Conservation (phyloP, 1,139 yeast genomes). For the Protomyces arabidopsidicola region DNA sequence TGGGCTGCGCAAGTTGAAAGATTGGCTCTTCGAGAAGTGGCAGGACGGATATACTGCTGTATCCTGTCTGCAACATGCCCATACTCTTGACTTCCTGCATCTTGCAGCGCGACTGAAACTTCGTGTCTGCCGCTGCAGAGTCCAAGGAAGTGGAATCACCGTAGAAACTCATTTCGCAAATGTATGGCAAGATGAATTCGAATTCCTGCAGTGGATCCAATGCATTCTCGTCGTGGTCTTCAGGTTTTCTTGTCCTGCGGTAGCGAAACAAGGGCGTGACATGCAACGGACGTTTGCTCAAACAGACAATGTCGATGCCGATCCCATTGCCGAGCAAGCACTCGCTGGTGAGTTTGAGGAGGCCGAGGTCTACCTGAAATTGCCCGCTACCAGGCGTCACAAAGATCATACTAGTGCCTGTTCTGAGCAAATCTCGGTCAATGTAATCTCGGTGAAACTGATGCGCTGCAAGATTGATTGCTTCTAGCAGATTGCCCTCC, state of each 20-base stretch:
- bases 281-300: constrained; percentile 87
- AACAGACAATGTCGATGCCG: constrained; percentile 80
- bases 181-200: constrained; percentile 19
- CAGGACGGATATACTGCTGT: constrained; percentile 59
- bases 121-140: constrained; percentile 37
- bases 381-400: constrained; percentile 91
- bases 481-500: constrained; percentile 83
- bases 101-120: constrained; percentile 90
- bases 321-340: constrained; percentile 72
- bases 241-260: constrained; percentile 39
- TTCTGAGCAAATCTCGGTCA: constrained; percentile 80
- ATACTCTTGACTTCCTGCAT: constrained; percentile 96
- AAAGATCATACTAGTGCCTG: constrained; percentile 77
- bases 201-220: constrained; percentile 32
- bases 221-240: constrained; percentile 36
- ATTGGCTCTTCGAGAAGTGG: constrained; percentile 42
- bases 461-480: constrained; percentile 77
- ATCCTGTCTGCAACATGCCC: constrained; percentile 93
- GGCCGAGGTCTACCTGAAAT: constrained; percentile 81
- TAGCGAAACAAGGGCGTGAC: constrained; percentile 84
- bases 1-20: background rate
- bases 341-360: constrained; percentile 68
- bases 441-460: constrained; percentile 73
- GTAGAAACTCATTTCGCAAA: constrained; percentile 19
- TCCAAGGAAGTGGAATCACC: constrained; percentile 5